Conservation (phyloP, 2,329 filamentous ascomycete genomes). For the Trichoderma polysporum region DNA sequence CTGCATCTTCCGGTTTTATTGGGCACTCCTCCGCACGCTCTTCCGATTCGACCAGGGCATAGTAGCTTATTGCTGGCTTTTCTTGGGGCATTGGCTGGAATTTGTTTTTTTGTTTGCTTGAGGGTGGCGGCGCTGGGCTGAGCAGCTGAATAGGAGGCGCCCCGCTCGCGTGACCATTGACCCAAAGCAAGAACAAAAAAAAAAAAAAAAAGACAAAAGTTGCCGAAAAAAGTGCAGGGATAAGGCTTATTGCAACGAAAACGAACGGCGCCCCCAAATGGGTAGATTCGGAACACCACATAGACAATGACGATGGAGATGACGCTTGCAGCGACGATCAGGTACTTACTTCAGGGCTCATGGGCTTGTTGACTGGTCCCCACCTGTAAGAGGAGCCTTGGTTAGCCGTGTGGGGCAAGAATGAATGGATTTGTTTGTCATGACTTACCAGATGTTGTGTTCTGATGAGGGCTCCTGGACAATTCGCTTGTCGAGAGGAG, state of each 20-base stretch:
- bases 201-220: neutral
- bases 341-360: conserved; percentile 81
- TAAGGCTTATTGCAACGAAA: conserved; percentile 17
- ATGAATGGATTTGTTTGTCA: conserved; percentile 5
- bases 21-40: conserved; percentile 13
- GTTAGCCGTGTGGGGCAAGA: neutral
- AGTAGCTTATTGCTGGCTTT: neutral
- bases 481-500: conserved; percentile 94
- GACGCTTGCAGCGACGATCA: conserved; percentile 21
- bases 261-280: neutral
- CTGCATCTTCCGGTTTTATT: conserved; percentile 7
- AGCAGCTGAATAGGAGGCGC: conserved; percentile 12
- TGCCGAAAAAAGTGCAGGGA: neutral
- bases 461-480: conserved; percentile 88
- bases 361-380: conserved; percentile 99
- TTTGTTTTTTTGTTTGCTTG: neutral
- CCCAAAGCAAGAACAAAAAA: neutral
- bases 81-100: neutral
- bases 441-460: conserved; percentile 76
- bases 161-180: conserved; percentile 20
- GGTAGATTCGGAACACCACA: neutral
- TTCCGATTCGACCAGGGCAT: conserved; percentile 10
- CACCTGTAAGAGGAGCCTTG: conserved; percentile 50
- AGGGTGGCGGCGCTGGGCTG: neutral
- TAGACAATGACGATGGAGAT: conserved; percentile 17